phyloP scores from a whole-genome alignment of 306 rosid genomes.

The Rosa rugosa region DNA sequence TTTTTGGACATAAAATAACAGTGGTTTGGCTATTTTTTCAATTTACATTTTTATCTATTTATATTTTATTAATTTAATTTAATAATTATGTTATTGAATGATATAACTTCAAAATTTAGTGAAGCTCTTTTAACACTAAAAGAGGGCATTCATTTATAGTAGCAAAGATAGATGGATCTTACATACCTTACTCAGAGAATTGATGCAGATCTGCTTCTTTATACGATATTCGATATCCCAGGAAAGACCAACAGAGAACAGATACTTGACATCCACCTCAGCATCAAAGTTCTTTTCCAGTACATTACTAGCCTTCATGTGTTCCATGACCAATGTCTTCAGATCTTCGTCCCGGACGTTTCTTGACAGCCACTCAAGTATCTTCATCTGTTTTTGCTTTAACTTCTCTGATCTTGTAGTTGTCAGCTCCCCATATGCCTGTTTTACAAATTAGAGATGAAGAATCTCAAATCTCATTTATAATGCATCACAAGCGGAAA shows the following conservation, averaged over 20 bases:
- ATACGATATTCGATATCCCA: background rate
- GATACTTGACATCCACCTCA: constrained; percentile 14
- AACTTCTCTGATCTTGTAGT: background rate
- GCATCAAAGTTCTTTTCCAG: constrained; percentile 11
- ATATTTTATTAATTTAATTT: no score
- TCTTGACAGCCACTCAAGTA: constrained; percentile 15
- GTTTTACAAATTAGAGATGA: background rate
- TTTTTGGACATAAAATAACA: no score
- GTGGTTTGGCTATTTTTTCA: no score
- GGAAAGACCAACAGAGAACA: background rate
- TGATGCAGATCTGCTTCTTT: background rate
- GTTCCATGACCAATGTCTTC: constrained; percentile 11
- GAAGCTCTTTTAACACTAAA: no score
- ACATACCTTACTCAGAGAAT: background rate
- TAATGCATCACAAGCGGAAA: no score
- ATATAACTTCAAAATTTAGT: no score
- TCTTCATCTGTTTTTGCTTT: background rate
- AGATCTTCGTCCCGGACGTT: constrained; percentile 5
- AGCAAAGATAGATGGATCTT: background rate
- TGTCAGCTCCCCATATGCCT: background rate
- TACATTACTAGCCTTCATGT: background rate
- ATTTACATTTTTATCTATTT: no score
- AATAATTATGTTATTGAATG: no score
- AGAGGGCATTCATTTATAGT: no score
- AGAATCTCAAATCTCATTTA: background rate